phyloP scores from a whole-genome alignment of 768 basidiomycete species.

The Agrocybe chaxingu region DNA sequence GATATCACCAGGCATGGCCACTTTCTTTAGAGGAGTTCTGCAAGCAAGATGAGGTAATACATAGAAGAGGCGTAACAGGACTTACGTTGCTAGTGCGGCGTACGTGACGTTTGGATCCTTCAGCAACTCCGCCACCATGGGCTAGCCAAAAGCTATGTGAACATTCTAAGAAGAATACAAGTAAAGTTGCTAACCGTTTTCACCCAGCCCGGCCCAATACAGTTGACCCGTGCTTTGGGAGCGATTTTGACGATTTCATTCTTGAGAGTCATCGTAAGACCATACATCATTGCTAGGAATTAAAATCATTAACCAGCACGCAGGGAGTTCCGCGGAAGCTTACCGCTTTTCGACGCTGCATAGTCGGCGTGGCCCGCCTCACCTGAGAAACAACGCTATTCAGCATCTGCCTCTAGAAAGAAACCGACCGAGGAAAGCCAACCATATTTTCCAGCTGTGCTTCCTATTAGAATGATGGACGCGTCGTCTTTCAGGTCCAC shows the following conservation, averaged over 20 bases:
- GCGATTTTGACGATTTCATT: slow-evolving; percentile 81
- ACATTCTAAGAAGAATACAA: background rate
- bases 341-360: slow-evolving; percentile 66
- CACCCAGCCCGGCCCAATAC: slow-evolving; percentile 68
- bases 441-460: slow-evolving; percentile 72
- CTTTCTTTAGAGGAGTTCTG: slow-evolving; percentile 69
- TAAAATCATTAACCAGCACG: background rate
- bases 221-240: slow-evolving; percentile 67
- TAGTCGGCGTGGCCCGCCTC: slow-evolving; percentile 69
- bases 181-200: slow-evolving; percentile 35
- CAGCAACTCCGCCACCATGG: slow-evolving; percentile 57
- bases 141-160: slow-evolving; percentile 15
- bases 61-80: background rate
- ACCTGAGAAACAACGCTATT: slow-evolving; percentile 17
- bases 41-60: background rate
- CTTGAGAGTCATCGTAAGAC: slow-evolving; percentile 63
- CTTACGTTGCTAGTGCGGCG: slow-evolving; percentile 66
- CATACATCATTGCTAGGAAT: slow-evolving; percentile 65
- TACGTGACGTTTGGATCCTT: slow-evolving; percentile 53
- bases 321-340: slow-evolving; percentile 6
- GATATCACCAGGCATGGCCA: slow-evolving; percentile 59
- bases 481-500: slow-evolving; percentile 50
- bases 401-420: background rate
- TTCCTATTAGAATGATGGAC: slow-evolving; percentile 63
- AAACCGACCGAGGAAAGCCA: background rate